phyloP scores from a whole-genome alignment of 495 filamentous ascomycete species.

The Paragyromitra xinjiangensis region DNA sequence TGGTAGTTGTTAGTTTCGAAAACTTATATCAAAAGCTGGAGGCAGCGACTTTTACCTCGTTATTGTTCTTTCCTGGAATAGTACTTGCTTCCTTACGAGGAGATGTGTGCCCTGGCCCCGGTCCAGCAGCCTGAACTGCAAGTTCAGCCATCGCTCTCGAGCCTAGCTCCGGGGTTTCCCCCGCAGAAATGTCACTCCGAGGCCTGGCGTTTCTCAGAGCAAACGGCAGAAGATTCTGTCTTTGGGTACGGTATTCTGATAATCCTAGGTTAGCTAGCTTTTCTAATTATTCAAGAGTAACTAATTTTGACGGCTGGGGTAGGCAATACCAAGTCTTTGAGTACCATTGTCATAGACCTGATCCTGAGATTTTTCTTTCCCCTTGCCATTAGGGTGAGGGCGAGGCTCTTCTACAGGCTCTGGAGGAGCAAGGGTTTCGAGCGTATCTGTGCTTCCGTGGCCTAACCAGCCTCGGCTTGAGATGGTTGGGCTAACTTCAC shows the following conservation, averaged over 20 bases:
- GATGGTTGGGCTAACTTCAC: conserved; percentile 47
- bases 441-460: conserved; percentile 16
- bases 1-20: conserved; percentile 22
- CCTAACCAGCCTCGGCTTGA: conserved; percentile 45
- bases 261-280: conserved; percentile 1
- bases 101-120: not conserved
- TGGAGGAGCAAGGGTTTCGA: conserved; percentile 12
- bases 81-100: conserved; percentile 15
- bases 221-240: conserved; percentile 22
- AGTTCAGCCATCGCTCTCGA: conserved; percentile 22
- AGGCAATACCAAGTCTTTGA: conserved; percentile 22
- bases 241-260: conserved; percentile 26
- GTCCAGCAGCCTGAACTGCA: conserved; percentile 24
- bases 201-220: conserved; percentile 8
- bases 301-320: not conserved
- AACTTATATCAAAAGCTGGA: not conserved
- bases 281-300: not conserved
- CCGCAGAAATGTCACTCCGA: not conserved
- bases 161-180: conserved; percentile 9
- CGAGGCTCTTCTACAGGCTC: not conserved
- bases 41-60: conserved; percentile 9
- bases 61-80: conserved; percentile 20
- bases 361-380: conserved; percentile 24
- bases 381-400: conserved; percentile 8
- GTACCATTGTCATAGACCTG: not conserved